Conservation (phyloP, 768 basidiomycete species). For the Gloeostereum incarnatum region DNA sequence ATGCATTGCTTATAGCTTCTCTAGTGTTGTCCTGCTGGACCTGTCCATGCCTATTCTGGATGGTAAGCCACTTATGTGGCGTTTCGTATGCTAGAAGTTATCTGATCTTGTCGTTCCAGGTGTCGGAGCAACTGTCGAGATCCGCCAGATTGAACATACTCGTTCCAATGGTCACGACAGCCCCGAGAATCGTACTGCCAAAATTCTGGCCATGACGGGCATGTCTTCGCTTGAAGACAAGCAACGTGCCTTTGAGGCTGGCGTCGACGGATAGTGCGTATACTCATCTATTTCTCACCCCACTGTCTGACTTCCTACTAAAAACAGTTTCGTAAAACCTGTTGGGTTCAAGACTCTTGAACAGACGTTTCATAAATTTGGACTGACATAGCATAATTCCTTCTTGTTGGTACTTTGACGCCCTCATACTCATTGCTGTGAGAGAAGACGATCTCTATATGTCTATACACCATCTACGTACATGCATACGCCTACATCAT, state of each 20-base stretch:
- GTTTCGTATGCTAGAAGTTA: not conserved
- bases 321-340: conserved; percentile 90
- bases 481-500: too few relatives aligned
- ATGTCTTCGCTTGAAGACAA: conserved; percentile 94
- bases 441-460: too few relatives aligned
- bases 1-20: conserved; percentile 2
- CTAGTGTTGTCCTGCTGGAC: conserved; percentile 79
- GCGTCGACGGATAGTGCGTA: conserved; percentile 94
- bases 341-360: conserved; percentile 91
- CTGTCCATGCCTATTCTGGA: conserved; percentile 93
- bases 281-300: not conserved
- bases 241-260: conserved; percentile 81
- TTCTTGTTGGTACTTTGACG: too few relatives aligned
- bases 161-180: conserved; percentile 14
- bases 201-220: conserved; percentile 86
- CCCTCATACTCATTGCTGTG: too few relatives aligned
- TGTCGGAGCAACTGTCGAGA: conserved; percentile 74
- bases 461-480: too few relatives aligned
- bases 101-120: conserved; percentile 29
- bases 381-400: conserved; percentile 28
- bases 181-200: conserved; percentile 19
- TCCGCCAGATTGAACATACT: conserved; percentile 62
- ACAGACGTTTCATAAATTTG: conserved; percentile 71
- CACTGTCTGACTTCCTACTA: conserved; percentile 4
- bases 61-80: conserved; percentile 40